Evolutionary conservation across 768 basidiomycete genomes (phyloP), one percentile per base, ranked within the genome.

Genomic region (Pulveroboletus ravenelii): DNA sequence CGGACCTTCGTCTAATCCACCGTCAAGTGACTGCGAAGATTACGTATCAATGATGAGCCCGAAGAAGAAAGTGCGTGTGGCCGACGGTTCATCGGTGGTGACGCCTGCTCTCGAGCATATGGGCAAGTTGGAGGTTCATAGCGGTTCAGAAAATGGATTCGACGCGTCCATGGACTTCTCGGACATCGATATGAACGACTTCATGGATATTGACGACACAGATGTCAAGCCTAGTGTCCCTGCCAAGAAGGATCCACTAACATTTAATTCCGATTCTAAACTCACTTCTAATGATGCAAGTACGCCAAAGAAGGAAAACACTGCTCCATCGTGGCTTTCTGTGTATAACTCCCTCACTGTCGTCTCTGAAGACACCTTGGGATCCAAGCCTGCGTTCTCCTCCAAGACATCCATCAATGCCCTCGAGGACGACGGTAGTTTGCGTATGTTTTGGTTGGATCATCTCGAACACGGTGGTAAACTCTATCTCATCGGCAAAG

Each of bases 401-500:
- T 77, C 44, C 53, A 74, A 43, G 62, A 61, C 63, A 63, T 68
- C 74, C 18, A 56, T 82, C 7, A 78, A 78, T 37, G 85, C 85
- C 0, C 75, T 93, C 2, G 91, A 97, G 62, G 71, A 79, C 5
- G 92, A 96, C 56, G 93, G 91, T 2, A 87, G 84, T 3, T 71
- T 98, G 13, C 80, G 79, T 25, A 93, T 99, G 75, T 99, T 86
- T 74, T 99, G 96, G 96, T 74, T 97, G 18, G 96, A 99, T 63
- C 92, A 92, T 61, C 81, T 94, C 31, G 93, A 98, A 64, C 78
- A 81, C 42, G 80, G 87, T 14, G 95, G 93, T 14, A 81, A 79
- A 52, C 73, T 99, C 4, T 87, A 91, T 64, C 87, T 99, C 56
- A 80, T 90, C 39, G 96, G 96, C 7, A 98, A 98, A 70, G 79